These are phyloP conservation scores for Phlyctochytrium bullatum DNA, from an alignment of 192 early-diverging fungal species.

Conservation along the genomic window DNA sequence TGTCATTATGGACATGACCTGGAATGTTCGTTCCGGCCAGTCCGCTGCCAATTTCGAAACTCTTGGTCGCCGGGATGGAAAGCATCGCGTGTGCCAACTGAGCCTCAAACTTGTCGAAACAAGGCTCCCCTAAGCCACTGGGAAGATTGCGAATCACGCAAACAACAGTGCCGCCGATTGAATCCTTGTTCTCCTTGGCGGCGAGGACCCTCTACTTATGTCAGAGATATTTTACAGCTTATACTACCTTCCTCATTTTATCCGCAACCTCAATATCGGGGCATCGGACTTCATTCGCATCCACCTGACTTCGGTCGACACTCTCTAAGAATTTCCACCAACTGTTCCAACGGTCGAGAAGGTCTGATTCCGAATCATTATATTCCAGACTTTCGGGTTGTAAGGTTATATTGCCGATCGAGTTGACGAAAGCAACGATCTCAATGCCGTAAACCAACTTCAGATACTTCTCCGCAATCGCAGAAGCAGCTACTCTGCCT, in stretches of 20 bases:
- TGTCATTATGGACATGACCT: slow-evolving; percentile 92
- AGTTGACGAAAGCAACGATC: slow-evolving; percentile 91
- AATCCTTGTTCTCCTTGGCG: slow-evolving; percentile 79
- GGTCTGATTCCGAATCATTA: slow-evolving; percentile 51
- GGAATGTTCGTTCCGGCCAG: slow-evolving; percentile 83
- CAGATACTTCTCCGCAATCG: slow-evolving; percentile 98
- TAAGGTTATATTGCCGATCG: slow-evolving; percentile 83
- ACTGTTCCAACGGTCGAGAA: slow-evolving; percentile 53
- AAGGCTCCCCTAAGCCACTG: slow-evolving; percentile 91
- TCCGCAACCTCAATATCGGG: slow-evolving; percentile 72
- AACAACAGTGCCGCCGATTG: slow-evolving; percentile 91
- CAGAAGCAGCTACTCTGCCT: slow-evolving; percentile 94
- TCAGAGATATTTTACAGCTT: neutral
- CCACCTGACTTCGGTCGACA: slow-evolving; percentile 72
- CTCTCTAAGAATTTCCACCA: slow-evolving; percentile 64
- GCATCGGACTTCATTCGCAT: slow-evolving; percentile 85
- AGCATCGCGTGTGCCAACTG: slow-evolving; percentile 97
- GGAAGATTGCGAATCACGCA: slow-evolving; percentile 96
- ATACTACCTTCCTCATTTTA: slow-evolving; percentile 73
- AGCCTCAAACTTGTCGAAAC: slow-evolving; percentile 98
- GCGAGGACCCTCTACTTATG: slow-evolving; percentile 65
- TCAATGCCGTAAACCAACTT: slow-evolving; percentile 76
- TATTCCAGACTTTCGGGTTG: slow-evolving; percentile 47
- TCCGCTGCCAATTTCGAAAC: slow-evolving; percentile 95
- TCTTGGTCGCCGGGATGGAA: slow-evolving; percentile 97